Conservation (phyloP, 2,329 filamentous ascomycete genomes). For the Lachnellula hyalina region DNA sequence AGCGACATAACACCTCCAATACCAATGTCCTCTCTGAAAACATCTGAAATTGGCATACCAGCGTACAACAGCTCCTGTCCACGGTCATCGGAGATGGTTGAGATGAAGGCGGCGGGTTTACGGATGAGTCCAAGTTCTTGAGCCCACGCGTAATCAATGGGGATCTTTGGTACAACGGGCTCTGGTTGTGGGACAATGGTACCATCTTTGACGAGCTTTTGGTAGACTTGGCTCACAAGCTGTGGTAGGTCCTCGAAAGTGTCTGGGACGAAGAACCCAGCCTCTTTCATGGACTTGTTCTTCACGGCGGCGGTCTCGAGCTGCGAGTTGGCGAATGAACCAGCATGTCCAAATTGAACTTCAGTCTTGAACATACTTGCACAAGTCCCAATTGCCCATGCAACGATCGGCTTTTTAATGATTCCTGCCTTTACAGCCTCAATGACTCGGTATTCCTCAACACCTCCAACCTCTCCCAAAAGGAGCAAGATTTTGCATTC, state of each 20-base stretch:
- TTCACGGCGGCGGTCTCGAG: conserved; percentile 95
- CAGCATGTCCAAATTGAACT: conserved; percentile 98
- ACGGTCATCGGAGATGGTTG: conserved; percentile 99
- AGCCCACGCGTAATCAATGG: conserved; percentile 99
- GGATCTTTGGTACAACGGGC: conserved; percentile 95
- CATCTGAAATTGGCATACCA: conserved; percentile 99
- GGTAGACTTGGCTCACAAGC: conserved; percentile 74
- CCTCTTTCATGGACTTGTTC: conserved; percentile 95
- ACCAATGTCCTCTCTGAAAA: conserved; percentile 97
- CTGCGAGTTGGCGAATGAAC: conserved; percentile 98
- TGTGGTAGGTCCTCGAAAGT: conserved; percentile 94
- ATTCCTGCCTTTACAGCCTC: conserved; percentile 90
- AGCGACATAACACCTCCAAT: conserved; percentile 99
- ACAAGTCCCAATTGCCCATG: conserved; percentile 98
- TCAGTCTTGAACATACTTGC: conserved; percentile 99
- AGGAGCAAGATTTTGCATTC: conserved; percentile 96
- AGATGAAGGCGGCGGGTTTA: conserved; percentile 99
- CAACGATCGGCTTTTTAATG: conserved; percentile 98
- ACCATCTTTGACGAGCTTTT: conserved; percentile 79
- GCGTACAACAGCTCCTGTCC: conserved; percentile 98
- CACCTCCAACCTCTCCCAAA: conserved; percentile 97
- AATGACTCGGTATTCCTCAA: conserved; percentile 99
- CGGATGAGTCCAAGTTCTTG: conserved; percentile 99
- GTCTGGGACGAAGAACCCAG: conserved; percentile 88
- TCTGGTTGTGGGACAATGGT: conserved; percentile 81